phyloP scores from a whole-genome alignment of 2,329 filamentous ascomycete species.

The Elsinoe batatas region DNA sequence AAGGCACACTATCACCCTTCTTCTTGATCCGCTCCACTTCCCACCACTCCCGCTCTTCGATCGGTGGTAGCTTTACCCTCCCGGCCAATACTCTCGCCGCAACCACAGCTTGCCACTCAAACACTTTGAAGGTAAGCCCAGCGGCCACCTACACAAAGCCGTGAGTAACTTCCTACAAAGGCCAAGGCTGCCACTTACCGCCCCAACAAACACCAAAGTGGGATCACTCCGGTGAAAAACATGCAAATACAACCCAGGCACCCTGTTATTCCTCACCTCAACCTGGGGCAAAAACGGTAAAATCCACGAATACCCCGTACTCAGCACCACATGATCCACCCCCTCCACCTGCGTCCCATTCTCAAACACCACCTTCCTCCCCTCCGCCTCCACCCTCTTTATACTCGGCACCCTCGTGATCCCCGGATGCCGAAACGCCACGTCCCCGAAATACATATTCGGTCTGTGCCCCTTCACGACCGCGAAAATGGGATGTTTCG shows the following conservation, averaged over 20 bases:
- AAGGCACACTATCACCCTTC: constrained; percentile 48
- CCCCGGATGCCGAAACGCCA: constrained; percentile 50
- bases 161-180: background rate
- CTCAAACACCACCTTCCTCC: constrained; percentile 44
- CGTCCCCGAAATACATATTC: constrained; percentile 48
- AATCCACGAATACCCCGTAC: constrained; percentile 57
- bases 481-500: constrained; percentile 41
- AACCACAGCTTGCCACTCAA: constrained; percentile 58
- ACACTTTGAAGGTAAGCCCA: constrained; percentile 57
- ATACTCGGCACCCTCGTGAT: constrained; percentile 42
- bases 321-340: constrained; percentile 56
- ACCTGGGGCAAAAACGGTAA: constrained; percentile 50
- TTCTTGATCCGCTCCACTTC: constrained; percentile 45
- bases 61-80: constrained; percentile 40
- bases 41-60: constrained; percentile 45
- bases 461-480: constrained; percentile 45
- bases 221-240: constrained; percentile 47
- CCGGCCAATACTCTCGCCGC: constrained; percentile 51
- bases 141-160: constrained; percentile 28
- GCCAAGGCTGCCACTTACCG: constrained; percentile 31
- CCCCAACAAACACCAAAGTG: constrained; percentile 49
- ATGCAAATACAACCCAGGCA: constrained; percentile 49
- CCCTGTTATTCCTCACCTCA: constrained; percentile 44
- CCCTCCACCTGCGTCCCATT: constrained; percentile 44
- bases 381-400: constrained; percentile 31